Percentiles rank a stretch among this genome's conserved stretches.
Evolutionary conservation across 2,329 filamentous ascomycete species (phyloP).

Genomic region (Penicillium capsulatum): DNA sequence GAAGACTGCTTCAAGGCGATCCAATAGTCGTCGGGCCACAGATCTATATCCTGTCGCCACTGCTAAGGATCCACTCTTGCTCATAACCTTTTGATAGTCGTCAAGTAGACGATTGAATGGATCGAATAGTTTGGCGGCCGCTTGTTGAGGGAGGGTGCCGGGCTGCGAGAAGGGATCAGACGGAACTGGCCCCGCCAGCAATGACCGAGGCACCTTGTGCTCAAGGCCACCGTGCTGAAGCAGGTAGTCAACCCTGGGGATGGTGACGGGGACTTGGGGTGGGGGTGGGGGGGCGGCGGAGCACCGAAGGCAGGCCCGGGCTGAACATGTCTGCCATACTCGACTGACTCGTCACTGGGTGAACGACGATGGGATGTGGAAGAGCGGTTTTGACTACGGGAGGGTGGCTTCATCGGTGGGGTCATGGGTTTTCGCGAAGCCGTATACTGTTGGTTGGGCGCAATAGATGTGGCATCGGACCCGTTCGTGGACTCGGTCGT

Average conservation of each 20-base stretch:
- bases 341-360: constrained; percentile 36
- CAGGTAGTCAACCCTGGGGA: constrained; percentile 85
- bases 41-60: constrained; percentile 94
- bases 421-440: constrained; percentile 27
- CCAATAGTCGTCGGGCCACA: constrained; percentile 82
- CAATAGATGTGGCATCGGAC: constrained; percentile 47
- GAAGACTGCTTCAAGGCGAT: constrained; percentile 90
- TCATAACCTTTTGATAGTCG: constrained; percentile 77
- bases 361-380: constrained; percentile 31
- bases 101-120: constrained; percentile 79
- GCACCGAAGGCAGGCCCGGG: constrained; percentile 31
- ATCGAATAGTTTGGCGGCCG: constrained; percentile 71
- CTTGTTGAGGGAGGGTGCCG: constrained; percentile 60
- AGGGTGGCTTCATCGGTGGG: constrained; percentile 33
- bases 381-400: constrained; percentile 34
- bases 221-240: constrained; percentile 80
- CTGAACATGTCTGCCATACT: constrained; percentile 30
- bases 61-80: constrained; percentile 80
- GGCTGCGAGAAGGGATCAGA: constrained; percentile 55
- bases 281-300: constrained; percentile 73
- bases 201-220: constrained; percentile 65
- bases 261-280: constrained; percentile 60
- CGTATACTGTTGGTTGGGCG: constrained; percentile 40
- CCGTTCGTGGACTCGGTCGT: constrained; percentile 37
- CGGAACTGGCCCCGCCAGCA: constrained; percentile 54